Evolutionary conservation across 345 rosid species (phyloP).

Genomic region (Linum lewisii): DNA sequence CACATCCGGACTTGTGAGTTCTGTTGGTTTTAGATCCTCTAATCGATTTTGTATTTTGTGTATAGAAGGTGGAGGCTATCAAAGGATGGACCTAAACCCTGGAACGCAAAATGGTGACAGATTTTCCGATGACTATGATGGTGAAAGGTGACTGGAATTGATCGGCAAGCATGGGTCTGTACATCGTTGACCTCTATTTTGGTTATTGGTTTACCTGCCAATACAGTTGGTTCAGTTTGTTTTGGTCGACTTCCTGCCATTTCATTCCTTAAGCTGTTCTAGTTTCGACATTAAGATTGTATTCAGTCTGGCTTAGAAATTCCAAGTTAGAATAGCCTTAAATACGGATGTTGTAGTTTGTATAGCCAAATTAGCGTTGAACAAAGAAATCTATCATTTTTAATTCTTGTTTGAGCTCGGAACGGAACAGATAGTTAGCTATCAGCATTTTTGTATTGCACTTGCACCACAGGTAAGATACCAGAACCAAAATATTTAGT

Average conservation of each 20-base stretch:
- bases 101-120: not conserved
- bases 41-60: not conserved
- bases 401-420: too few relatives aligned
- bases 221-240: too few relatives aligned
- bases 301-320: too few relatives aligned
- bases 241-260: not conserved
- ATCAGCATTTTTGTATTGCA: too few relatives aligned
- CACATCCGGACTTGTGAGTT: not conserved
- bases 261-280: too few relatives aligned
- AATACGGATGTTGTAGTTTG: too few relatives aligned
- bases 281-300: too few relatives aligned
- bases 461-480: too few relatives aligned
- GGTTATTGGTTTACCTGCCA: not conserved
- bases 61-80: not conserved
- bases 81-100: not conserved
- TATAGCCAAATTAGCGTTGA: too few relatives aligned
- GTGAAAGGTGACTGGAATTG: not conserved
- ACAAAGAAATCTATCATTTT: too few relatives aligned
- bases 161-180: not conserved
- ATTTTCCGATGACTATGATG: not conserved
- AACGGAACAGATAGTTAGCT: too few relatives aligned
- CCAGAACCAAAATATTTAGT: not conserved
- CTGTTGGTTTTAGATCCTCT: not conserved
- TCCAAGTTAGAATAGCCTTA: too few relatives aligned
- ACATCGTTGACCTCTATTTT: not conserved